Percentiles rank a stretch among this genome's conserved stretches.
These are phyloP conservation scores for Trichomonas tenax DNA, from an alignment of 208 protist genomes.

Conservation along the genomic window DNA sequence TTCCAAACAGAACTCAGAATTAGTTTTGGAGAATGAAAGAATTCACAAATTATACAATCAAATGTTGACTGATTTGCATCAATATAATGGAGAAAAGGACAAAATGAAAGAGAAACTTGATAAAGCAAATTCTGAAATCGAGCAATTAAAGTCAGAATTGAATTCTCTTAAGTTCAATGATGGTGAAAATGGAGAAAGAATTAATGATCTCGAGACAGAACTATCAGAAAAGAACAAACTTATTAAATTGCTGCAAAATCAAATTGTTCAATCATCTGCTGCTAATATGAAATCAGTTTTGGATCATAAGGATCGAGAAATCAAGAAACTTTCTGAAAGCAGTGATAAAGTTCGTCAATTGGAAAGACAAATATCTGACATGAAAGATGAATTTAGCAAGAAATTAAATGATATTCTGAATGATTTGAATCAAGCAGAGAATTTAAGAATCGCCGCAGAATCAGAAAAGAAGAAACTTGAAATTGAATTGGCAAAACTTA, in stretches of 20 bases:
- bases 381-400: background rate
- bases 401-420: background rate
- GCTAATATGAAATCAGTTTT: background rate
- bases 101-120: background rate
- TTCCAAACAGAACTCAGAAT: background rate
- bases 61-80: background rate
- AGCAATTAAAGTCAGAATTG: background rate
- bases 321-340: background rate
- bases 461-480: background rate
- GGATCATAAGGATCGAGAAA: background rate
- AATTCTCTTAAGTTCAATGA: background rate
- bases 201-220: background rate
- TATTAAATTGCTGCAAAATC: background rate
- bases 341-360: background rate
- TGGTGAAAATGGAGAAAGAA: background rate
- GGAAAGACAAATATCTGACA: background rate
- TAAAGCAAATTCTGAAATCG: background rate
- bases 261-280: background rate
- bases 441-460: background rate
- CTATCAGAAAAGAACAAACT: background rate
- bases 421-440: background rate
- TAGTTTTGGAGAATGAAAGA: background rate
- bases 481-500: background rate
- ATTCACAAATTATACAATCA: background rate
- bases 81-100: no score